These are phyloP conservation scores for Alternaria tenuissima DNA, from an alignment of 2,329 filamentous ascomycete genomes.

Conservation along the genomic window DNA sequence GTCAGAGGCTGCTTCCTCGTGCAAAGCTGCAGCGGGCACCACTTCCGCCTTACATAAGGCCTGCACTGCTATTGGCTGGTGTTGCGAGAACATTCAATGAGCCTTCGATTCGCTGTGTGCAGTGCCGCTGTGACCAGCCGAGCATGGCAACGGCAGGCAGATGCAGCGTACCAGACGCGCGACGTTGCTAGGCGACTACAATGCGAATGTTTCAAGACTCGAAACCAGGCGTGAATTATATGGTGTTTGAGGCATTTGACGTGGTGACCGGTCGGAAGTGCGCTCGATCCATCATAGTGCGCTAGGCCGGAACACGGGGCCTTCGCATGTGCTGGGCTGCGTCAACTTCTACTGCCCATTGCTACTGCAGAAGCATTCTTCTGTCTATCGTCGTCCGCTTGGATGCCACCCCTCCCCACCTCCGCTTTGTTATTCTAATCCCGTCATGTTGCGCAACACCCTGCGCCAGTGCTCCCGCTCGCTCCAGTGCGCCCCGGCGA, in stretches of 20 bases:
- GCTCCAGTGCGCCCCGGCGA: constrained; percentile 64
- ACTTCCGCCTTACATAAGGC: constrained; percentile 19
- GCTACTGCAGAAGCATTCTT: constrained; percentile 31
- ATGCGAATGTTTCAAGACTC: background rate
- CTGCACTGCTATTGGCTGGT: constrained; percentile 22
- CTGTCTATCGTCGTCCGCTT: constrained; percentile 35
- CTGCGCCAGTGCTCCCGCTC: constrained; percentile 71
- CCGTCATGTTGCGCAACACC: constrained; percentile 76
- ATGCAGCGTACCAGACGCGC: background rate
- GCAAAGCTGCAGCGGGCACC: constrained; percentile 1
- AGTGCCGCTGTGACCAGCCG: background rate
- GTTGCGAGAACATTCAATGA: constrained; percentile 2
- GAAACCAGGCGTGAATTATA: background rate
- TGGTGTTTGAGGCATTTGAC: constrained; percentile 35
- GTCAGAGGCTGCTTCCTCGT: constrained; percentile 9
- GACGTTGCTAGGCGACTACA: background rate
- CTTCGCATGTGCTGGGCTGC: constrained; percentile 29
- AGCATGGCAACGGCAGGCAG: background rate
- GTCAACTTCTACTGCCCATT: constrained; percentile 24
- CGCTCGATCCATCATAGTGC: constrained; percentile 17
- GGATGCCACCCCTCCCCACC: constrained; percentile 40
- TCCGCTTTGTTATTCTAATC: constrained; percentile 27
- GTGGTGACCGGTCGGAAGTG: constrained; percentile 20
- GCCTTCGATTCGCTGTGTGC: constrained; percentile 2
- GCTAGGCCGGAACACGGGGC: constrained; percentile 31